Evolutionary conservation across 306 rosid species (phyloP).

Genomic region (Quercus suber): DNA sequence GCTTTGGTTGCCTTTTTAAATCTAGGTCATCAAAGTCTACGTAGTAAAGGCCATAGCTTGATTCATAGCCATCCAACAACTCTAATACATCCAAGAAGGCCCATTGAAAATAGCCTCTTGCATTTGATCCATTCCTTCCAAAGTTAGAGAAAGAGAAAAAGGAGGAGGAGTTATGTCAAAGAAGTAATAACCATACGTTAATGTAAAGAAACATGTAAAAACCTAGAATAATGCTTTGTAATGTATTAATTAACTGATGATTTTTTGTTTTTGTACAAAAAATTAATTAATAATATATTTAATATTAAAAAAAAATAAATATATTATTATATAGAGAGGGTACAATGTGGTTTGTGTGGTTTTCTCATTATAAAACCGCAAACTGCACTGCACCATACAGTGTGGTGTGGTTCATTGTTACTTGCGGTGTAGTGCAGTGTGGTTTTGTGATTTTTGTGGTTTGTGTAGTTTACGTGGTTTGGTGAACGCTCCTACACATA

Average conservation of each 20-base stretch:
- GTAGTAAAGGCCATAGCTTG: conserved; percentile 32
- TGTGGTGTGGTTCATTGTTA: no score
- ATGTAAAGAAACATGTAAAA: not conserved
- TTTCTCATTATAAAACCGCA: no score
- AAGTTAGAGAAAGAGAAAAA: no score
- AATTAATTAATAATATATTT: no score
- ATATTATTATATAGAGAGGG: no score
- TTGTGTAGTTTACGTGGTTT: fast-evolving
- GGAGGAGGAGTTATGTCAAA: not conserved
- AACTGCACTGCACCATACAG: fast-evolving
- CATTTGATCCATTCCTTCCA: conserved; percentile 40
- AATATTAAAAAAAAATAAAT: no score
- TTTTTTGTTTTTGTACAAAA: not conserved
- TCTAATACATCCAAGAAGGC: conserved; percentile 36
- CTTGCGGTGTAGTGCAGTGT: fast-evolving
- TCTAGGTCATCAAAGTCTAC: conserved; percentile 38
- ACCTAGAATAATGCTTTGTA: no score
- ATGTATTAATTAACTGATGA: not conserved
- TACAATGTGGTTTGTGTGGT: no score
- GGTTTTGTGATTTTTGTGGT: no score
- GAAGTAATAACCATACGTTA: not conserved
- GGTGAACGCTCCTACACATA: no score
- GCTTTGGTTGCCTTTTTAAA: conserved; percentile 42
- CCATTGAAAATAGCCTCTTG: conserved; percentile 43
- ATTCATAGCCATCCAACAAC: conserved; percentile 23